phyloP scores from a whole-genome alignment of 192 early-diverging fungal genomes.

The Phycomyces nitens region DNA sequence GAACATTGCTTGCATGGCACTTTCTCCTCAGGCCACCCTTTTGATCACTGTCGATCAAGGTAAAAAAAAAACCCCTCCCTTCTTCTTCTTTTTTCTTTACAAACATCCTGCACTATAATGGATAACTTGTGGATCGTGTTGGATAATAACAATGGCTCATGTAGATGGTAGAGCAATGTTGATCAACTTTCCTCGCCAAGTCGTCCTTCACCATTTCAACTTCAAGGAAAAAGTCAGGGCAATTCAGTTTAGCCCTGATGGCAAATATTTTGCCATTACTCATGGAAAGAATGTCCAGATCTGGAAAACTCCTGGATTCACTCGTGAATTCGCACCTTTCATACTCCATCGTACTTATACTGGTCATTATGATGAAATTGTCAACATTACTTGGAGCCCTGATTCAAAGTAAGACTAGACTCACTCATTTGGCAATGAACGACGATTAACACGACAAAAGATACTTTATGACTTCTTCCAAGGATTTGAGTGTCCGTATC shows the following conservation, averaged over 20 bases:
- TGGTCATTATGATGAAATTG: slow-evolving; percentile 86
- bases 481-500: slow-evolving; percentile 80
- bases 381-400: slow-evolving; percentile 76
- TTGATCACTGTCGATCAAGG: slow-evolving; percentile 91
- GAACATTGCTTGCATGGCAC: slow-evolving; percentile 83
- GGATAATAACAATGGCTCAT: background rate
- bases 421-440: background rate
- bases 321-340: slow-evolving; percentile 91
- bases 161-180: slow-evolving; percentile 83
- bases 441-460: slow-evolving; percentile 12
- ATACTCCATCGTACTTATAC: slow-evolving; percentile 74
- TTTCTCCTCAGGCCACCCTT: slow-evolving; percentile 86
- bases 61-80: slow-evolving; percentile 22
- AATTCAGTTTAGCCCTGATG: slow-evolving; percentile 90
- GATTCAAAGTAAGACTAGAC: slow-evolving; percentile 67
- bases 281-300: slow-evolving; percentile 82
- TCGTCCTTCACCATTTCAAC: slow-evolving; percentile 86
- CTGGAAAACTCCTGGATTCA: slow-evolving; percentile 90
- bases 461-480: slow-evolving; percentile 57
- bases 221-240: slow-evolving; percentile 81
- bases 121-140: too few species aligned
- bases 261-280: slow-evolving; percentile 82
- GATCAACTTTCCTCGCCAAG: slow-evolving; percentile 80
- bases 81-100: slow-evolving; percentile 1
- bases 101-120: background rate